Evolutionary conservation across 139 green algal genomes (phyloP).

Genomic region (Tetradesmus obliquus): DNA sequence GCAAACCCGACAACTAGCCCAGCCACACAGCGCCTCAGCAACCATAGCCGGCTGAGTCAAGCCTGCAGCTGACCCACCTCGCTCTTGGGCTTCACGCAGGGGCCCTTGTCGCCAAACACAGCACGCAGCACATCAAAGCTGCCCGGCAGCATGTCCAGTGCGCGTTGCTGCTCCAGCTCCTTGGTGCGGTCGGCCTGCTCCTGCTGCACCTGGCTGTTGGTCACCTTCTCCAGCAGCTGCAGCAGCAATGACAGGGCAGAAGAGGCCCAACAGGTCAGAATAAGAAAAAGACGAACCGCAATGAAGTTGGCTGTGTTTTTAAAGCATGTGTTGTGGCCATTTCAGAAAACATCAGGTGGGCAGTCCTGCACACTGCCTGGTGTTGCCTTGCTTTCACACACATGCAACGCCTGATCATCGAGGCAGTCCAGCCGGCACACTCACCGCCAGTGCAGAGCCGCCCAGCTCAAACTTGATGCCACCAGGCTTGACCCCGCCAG

Average conservation of each 20-base stretch:
- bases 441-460: conserved; percentile 33
- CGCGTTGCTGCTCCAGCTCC: background rate
- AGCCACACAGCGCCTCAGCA: background rate
- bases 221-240: conserved; percentile 35
- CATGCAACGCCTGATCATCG: background rate
- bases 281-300: background rate
- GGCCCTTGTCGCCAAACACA: conserved; percentile 42
- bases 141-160: conserved; percentile 28
- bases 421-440: background rate
- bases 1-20: background rate
- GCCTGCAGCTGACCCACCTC: conserved; percentile 15
- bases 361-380: too few species aligned
- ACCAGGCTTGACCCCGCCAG: background rate
- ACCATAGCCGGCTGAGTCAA: background rate
- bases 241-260: conserved; percentile 10
- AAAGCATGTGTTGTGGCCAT: background rate
- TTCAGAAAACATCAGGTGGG: too few species aligned
- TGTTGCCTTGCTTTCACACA: too few species aligned
- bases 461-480: conserved; percentile 44
- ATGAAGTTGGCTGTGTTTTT: background rate
- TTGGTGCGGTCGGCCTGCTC: background rate
- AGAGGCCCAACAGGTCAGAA: background rate
- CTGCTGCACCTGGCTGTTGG: background rate
- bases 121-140: conserved; percentile 40
- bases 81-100: conserved; percentile 31